Evolutionary conservation across 108 stramenopile genomes (phyloP).

Genomic region (Nannochloropsis salina): DNA sequence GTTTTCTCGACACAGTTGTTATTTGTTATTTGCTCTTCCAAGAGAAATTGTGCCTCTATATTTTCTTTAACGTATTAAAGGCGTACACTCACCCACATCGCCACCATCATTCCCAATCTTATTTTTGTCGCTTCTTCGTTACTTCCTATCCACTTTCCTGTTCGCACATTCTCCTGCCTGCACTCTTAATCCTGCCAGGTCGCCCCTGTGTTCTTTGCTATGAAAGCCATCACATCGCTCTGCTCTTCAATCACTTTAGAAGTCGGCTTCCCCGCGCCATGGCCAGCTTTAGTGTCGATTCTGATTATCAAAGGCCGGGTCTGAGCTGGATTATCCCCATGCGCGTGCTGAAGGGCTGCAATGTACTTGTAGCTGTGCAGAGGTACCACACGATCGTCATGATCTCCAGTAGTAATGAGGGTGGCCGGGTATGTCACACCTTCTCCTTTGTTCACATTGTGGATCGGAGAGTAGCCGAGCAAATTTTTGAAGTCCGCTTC

Average conservation of each 20-base stretch:
- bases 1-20: no score
- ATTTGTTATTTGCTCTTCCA: no score
- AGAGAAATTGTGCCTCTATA: no score
- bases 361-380: slow-evolving; percentile 52
- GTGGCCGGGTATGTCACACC: slow-evolving; percentile 38
- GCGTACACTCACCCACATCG: no score
- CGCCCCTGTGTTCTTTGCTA: slow-evolving; percentile 48
- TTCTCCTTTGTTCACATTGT: slow-evolving; percentile 38
- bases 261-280: slow-evolving; percentile 48
- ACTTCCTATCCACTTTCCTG: no score
- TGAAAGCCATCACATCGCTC: slow-evolving; percentile 40
- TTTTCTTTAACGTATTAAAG: no score
- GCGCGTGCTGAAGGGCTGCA: slow-evolving; percentile 43
- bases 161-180: no score
- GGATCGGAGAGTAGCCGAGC: slow-evolving; percentile 60
- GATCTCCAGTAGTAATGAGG: slow-evolving; percentile 45
- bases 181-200: slow-evolving; percentile 31
- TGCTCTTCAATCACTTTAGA: slow-evolving; percentile 38
- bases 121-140: no score
- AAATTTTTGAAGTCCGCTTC: slow-evolving; percentile 76
- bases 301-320: slow-evolving; percentile 40
- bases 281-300: slow-evolving; percentile 39
- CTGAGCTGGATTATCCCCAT: slow-evolving; percentile 33
- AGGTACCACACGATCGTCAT: slow-evolving; percentile 48
- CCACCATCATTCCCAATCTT: no score